Evolutionary conservation across 805 yeast genomes (phyloP), one percentile per base, ranked within the genome.

Genomic region (Candida maesae): DNA sequence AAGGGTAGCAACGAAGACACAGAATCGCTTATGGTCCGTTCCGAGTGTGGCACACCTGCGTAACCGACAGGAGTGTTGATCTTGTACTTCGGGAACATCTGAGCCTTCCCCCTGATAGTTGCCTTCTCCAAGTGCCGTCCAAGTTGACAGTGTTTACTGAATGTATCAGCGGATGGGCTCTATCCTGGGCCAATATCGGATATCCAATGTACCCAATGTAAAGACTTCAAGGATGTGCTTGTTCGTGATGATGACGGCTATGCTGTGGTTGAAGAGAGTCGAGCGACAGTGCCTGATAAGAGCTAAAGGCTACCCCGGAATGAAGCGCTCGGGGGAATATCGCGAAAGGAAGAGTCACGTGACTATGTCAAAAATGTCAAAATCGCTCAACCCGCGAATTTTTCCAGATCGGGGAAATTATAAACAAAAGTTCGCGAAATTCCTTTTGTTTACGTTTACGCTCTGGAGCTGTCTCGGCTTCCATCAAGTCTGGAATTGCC

Each of bases 1-100:
- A 51, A 51, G 14, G 55, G 53, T 12, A 49, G 36, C 6, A 47
- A 26, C 6, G 46, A 19, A 10, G 51, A 48, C 21, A 46, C 46
- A 6, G 47, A 21, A 12, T 39, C 39, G 10, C 21, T 24, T 11
- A 23, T n/a, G 26, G 13, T 12, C 7, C 18, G 19, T 18, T 31
- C 33, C 4, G 24, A 3, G 30, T 41, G 34, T 2, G 53, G 52
- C 1, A 39, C 37, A 2, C 49, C 52, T 3, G 53, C 40, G 20
- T 46, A 38, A 2, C 53, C 51, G 3, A 50, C 35, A 1, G 56
- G 53, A 1, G 44, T 37, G 21, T 28, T 44, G 6, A 49, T 28
- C 17, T 38, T 41, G 37, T 44, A 46, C 4, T 4, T 17, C 10
- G 31, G 38, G 13, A 44, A 32, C 13, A 33, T 33, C 7, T 11